phyloP scores from a whole-genome alignment of 495 filamentous ascomycete species.

The Aspergillus affinis region DNA sequence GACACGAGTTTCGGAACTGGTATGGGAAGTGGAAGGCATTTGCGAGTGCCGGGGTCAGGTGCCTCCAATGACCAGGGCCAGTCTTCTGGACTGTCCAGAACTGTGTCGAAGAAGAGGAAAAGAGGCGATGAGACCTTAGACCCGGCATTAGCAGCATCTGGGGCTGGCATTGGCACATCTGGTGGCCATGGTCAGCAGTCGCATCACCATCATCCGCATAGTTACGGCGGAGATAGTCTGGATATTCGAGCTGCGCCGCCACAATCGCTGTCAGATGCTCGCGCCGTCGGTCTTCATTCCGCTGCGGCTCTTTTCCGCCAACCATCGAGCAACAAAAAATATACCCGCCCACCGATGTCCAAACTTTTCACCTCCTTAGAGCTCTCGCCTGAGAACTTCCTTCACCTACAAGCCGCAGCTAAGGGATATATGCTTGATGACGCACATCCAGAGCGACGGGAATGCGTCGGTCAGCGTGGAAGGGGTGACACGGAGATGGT shows the following conservation, averaged over 20 bases:
- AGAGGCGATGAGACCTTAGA: conserved; percentile 46
- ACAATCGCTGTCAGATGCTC: conserved; percentile 47
- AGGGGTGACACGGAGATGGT: conserved; percentile 62
- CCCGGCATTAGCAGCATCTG: conserved; percentile 36
- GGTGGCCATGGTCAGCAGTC: conserved; percentile 28
- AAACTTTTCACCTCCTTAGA: conserved; percentile 59
- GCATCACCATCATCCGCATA: conserved; percentile 27
- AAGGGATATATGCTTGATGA: conserved; percentile 63
- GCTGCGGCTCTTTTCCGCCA: conserved; percentile 58
- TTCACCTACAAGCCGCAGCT: conserved; percentile 58
- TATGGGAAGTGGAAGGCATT: conserved; percentile 24
- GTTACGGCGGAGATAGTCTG: conserved; percentile 35
- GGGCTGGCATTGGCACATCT: conserved; percentile 22
- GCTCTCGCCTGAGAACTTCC: conserved; percentile 56
- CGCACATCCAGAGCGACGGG: conserved; percentile 53
- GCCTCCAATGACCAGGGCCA: conserved; percentile 68
- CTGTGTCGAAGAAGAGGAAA: conserved; percentile 46
- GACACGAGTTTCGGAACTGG: conserved; percentile 37
- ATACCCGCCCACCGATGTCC: conserved; percentile 62
- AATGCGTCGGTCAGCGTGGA: conserved; percentile 59
- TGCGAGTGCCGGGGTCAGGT: conserved; percentile 27
- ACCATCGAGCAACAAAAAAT: conserved; percentile 55
- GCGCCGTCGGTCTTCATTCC: conserved; percentile 55
- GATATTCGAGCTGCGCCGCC: conserved; percentile 37
- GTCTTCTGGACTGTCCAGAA: conserved; percentile 63